Percentiles rank a stretch among this genome's conserved stretches.
Conservation (phyloP, 805 yeast genomes). For the Myxozyma udenii region DNA sequence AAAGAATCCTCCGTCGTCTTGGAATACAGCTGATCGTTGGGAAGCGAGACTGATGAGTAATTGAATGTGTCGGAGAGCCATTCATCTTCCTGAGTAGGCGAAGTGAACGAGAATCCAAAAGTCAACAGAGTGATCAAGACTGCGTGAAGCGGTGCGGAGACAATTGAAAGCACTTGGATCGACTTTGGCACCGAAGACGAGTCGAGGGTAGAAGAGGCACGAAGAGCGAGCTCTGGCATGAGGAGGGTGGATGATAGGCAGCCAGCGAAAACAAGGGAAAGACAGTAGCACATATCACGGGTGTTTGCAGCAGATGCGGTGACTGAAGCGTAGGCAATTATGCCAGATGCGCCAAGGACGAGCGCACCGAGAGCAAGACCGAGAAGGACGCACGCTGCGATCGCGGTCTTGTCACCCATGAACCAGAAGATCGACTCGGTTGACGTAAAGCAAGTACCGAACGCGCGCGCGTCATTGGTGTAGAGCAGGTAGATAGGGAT, state of each 20-base stretch:
- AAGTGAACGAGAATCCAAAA: background rate
- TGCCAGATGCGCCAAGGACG: slow-evolving; percentile 4
- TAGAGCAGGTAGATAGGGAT: slow-evolving; percentile 23
- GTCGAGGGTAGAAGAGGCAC: background rate
- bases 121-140: slow-evolving; percentile 11
- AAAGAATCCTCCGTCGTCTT: background rate
- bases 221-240: background rate
- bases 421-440: slow-evolving; percentile 15
- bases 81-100: background rate
- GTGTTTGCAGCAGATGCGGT: background rate
- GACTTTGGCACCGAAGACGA: slow-evolving; percentile 4
- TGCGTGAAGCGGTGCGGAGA: slow-evolving; percentile 11
- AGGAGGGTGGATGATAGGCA: background rate
- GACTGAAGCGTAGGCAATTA: slow-evolving; percentile 2
- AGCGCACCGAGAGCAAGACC: background rate
- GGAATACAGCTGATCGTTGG: slow-evolving; percentile 1
- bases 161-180: slow-evolving; percentile 4
- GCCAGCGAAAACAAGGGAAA: background rate
- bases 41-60: background rate
- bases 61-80: background rate
- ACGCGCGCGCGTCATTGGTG: slow-evolving; percentile 17
- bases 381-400: slow-evolving; percentile 9
- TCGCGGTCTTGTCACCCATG: slow-evolving; percentile 20
- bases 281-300: too few species aligned
- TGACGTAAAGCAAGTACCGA: slow-evolving; percentile 13